phyloP scores from a whole-genome alignment of 257 asterid genomes.

The Solanum chmielewskii region DNA sequence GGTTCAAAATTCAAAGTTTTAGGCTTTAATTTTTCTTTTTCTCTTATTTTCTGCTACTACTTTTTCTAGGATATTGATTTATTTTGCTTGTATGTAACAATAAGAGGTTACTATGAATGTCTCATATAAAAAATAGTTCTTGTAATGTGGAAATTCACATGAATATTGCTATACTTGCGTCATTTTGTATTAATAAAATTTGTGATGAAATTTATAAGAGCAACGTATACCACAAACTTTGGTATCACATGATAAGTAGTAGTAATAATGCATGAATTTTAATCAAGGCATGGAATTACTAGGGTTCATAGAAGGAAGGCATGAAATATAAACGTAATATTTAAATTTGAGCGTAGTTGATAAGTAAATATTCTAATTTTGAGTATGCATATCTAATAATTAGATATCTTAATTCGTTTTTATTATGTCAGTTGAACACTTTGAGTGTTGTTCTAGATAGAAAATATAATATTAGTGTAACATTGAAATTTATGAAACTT shows the following conservation, averaged over 20 bases:
- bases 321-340: neutral
- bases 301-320: neutral
- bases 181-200: neutral
- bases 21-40: neutral
- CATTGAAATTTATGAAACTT: too few relatives aligned
- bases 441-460: too few relatives aligned
- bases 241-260: neutral
- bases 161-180: neutral
- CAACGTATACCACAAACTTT: neutral
- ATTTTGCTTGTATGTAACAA: neutral
- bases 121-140: neutral
- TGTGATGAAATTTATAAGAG: neutral
- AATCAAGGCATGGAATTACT: neutral
- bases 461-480: too few relatives aligned
- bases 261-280: neutral
- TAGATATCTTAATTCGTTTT: too few relatives aligned
- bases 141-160: neutral
- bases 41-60: neutral
- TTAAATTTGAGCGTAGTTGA: too few relatives aligned
- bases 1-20: neutral
- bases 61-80: neutral
- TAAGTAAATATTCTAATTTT: neutral
- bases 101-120: neutral
- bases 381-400: fast-evolving
- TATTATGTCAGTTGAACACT: neutral